A percentile compares a stretch with the other conserved stretches of the same genome.
These are phyloP conservation scores for Thraustotheca clavata DNA, from an alignment of 352 stramenopile genomes.

Conservation along the genomic window DNA sequence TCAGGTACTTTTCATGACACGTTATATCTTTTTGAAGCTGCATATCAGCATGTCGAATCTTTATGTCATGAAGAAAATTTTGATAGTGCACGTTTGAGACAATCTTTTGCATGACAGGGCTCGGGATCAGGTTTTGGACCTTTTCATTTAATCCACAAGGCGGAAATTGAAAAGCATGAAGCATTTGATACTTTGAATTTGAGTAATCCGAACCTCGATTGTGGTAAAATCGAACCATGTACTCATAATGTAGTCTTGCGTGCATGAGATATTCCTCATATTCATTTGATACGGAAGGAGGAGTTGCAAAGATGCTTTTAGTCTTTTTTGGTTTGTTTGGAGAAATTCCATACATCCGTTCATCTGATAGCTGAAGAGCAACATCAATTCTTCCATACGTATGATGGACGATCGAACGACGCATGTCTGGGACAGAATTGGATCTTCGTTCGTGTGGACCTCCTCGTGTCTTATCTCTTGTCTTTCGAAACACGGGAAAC, in stretches of 20 bases:
- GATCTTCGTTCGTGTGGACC: not conserved
- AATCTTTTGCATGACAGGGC: not conserved
- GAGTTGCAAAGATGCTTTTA: not conserved
- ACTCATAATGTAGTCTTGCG: not conserved
- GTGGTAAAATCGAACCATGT: constrained; percentile 4
- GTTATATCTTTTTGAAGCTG: too few species aligned
- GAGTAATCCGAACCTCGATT: not conserved
- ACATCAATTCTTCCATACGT: constrained; percentile 7
- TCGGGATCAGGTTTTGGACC: not conserved
- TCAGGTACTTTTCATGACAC: too few species aligned
- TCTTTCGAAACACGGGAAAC: not conserved
- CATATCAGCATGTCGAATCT: too few species aligned
- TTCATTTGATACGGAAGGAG: not conserved
- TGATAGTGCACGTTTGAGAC: not conserved
- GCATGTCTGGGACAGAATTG: constrained; percentile 13
- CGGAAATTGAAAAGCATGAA: not conserved
- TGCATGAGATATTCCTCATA: not conserved
- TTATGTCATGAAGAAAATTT: not conserved
- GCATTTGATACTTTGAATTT: not conserved
- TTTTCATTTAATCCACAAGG: not conserved
- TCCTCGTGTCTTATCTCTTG: not conserved
- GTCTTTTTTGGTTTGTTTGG: not conserved
- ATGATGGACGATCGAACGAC: constrained; percentile 5
- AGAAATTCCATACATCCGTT: not conserved
- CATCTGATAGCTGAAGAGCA: not conserved